Conservation (phyloP, 306 rosid genomes). For the Fragaria nilgerrensis region DNA sequence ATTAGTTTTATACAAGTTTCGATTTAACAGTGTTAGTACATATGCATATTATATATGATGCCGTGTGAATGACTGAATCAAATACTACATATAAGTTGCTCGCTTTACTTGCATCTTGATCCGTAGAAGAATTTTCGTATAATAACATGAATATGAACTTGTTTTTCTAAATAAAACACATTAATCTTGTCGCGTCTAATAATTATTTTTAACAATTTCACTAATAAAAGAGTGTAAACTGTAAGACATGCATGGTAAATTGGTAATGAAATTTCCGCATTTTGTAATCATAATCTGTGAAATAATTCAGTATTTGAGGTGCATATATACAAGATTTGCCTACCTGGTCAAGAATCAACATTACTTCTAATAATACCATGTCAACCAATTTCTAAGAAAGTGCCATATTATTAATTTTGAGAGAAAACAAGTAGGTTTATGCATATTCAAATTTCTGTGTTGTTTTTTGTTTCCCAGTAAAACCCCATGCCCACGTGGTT, state of each 20-base stretch:
- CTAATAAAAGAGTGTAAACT: background rate
- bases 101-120: too few relatives aligned
- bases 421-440: background rate
- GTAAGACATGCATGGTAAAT: background rate
- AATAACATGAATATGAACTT: too few relatives aligned
- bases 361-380: background rate
- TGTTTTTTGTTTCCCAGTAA: background rate
- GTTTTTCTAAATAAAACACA: too few relatives aligned
- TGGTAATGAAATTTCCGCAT: background rate
- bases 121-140: too few relatives aligned
- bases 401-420: background rate
- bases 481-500: conserved; percentile 11
- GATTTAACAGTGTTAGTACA: background rate
- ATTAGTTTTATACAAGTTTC: too few relatives aligned
- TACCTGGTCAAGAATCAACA: conserved; percentile 6
- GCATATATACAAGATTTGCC: background rate
- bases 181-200: too few relatives aligned
- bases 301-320: background rate
- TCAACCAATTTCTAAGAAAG: background rate
- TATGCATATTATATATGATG: too few relatives aligned
- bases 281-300: background rate
- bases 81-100: too few relatives aligned
- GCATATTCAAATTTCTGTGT: background rate
- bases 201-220: too few relatives aligned
- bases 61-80: too few relatives aligned